Conservation (phyloP, 805 yeast species). For the Priceomyces castillae region DNA sequence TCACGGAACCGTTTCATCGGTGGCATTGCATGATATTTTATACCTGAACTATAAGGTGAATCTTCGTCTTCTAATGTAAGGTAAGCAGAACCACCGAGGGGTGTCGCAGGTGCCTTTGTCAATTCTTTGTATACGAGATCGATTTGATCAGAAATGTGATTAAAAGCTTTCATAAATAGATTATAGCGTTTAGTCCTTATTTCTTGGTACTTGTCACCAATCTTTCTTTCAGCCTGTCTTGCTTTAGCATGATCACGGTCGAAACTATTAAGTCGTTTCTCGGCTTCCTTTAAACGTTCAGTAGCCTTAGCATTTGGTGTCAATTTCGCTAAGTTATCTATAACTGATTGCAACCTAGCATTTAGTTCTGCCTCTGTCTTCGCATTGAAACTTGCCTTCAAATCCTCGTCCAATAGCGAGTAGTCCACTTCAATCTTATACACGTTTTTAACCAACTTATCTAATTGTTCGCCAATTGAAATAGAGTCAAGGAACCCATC, state of each 20-base stretch:
- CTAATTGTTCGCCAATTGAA: conserved; percentile 54
- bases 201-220: conserved; percentile 54
- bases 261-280: conserved; percentile 53
- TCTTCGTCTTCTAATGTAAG: conserved; percentile 84
- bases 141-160: conserved; percentile 69
- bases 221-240: conserved; percentile 56
- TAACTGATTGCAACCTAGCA: conserved; percentile 31
- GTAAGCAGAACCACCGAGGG: conserved; percentile 92
- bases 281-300: conserved; percentile 71
- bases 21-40: conserved; percentile 92
- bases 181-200: conserved; percentile 60
- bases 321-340: conserved; percentile 43
- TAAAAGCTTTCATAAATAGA: conserved; percentile 67
- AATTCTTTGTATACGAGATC: conserved; percentile 82
- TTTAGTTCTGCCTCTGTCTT: conserved; percentile 38
- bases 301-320: conserved; percentile 83
- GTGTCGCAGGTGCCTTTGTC: conserved; percentile 66
- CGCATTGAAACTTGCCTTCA: conserved; percentile 39
- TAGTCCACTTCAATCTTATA: conserved; percentile 58
- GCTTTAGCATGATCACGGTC: conserved; percentile 65
- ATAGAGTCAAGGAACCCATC: conserved; percentile 60
- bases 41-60: conserved; percentile 81
- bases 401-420: conserved; percentile 40
- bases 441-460: conserved; percentile 33
- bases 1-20: conserved; percentile 91